Evolutionary conservation across 2,329 filamentous ascomycete species (phyloP).

Genomic region (Paecilomyces fulvus): DNA sequence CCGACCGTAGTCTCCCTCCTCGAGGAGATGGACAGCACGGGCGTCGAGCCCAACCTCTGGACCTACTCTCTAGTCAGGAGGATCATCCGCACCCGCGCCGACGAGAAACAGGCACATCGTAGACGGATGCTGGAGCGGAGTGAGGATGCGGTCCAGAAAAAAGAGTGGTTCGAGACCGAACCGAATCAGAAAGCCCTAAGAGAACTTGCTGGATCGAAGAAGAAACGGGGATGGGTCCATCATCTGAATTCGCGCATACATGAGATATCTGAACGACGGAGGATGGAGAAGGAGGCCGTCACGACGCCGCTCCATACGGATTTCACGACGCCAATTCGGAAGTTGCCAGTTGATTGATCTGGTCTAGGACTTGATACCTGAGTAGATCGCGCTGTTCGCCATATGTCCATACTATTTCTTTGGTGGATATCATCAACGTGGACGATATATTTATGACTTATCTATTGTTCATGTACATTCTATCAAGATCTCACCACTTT

Average conservation of each 20-base stretch:
- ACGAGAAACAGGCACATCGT: conserved; percentile 12
- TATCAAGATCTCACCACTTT: background rate
- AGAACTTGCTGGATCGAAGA: conserved; percentile 14
- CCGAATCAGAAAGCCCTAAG: conserved; percentile 20
- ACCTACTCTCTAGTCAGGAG: conserved; percentile 23
- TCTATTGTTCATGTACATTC: background rate
- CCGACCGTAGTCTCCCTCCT: conserved; percentile 31
- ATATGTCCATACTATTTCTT: background rate
- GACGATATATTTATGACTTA: background rate
- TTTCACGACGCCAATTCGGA: background rate
- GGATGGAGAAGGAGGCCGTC: background rate
- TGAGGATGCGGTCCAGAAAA: background rate
- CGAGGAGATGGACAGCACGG: conserved; percentile 37
- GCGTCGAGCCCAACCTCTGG: conserved; percentile 27
- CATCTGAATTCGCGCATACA: conserved; percentile 10
- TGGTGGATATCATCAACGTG: background rate
- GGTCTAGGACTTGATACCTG: background rate
- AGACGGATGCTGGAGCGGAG: conserved; percentile 2
- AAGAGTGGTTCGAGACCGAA: conserved; percentile 25
- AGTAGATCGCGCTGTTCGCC: background rate
- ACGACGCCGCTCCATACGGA: background rate
- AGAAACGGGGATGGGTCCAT: conserved; percentile 16
- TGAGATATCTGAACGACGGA: conserved; percentile 5
- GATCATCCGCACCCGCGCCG: conserved; percentile 19
- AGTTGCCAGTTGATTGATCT: background rate